Base-by-base conservation (phyloP, 208 protist species). In the Leptomonas seymouri region DNA sequence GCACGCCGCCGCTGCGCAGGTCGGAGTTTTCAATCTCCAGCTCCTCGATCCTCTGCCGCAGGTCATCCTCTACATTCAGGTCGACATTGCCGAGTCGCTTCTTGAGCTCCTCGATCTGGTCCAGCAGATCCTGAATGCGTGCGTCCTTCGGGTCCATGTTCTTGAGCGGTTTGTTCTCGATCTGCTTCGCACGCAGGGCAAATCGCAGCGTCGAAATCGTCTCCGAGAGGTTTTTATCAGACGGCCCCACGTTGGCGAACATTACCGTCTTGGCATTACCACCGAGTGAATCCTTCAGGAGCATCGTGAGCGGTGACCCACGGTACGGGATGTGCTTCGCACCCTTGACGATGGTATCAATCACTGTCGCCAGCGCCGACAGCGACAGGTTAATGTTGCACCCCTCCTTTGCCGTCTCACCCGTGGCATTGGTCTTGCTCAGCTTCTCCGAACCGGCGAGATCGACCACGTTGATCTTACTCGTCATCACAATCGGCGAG, bases 151-250 rank as follows among this genome's bases (percentile, higher is more conserved):
- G 93, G 71, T 97, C 93, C 79, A 93, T 81, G 72, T 98, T 98
- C 75, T 95, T 97, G 59, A 98, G 71, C 28, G 95, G 95, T 71
- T 97, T 97, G 73, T 99, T 99, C 76, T 97, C 85, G 74, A 99
- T 98, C 78, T 98, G 96, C 67, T 98, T 95, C 59, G 88, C 92
- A 25, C 89, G 76, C 11, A 90, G 65, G 57, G 93, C 93, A 76
- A 97, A 97, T 14, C 91, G 84, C 25, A 97, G 76, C 5, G 93
- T 97, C 14, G 90, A 96, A 58, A 96, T 93, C 1, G 90, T 97
- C 71, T 97, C 91, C 14, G 90, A 89, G 12, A 88, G 78, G 76
- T 97, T 96, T 68, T 93, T 87, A 41, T 96, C 81, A 9, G 87
- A 90, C 5, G 91, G 91, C 21, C 84, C 83, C 30, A 91, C 67